Evolutionary conservation across 331 rosid genomes (phyloP).

Genomic region (Pyrus hybrid): DNA sequence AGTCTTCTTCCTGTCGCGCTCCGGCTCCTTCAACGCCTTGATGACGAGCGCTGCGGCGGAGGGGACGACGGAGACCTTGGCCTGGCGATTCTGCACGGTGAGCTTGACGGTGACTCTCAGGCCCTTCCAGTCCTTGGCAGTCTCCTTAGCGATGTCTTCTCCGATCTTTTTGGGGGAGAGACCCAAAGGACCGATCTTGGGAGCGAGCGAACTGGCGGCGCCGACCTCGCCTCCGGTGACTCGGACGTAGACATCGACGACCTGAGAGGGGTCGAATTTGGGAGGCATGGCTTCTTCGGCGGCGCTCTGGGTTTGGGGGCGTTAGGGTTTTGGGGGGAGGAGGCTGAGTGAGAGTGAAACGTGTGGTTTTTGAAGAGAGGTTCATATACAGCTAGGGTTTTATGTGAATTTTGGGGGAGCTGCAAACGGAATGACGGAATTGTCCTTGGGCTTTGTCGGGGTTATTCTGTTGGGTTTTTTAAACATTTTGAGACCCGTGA

Average conservation of each 20-base stretch:
- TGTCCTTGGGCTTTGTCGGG: neutral
- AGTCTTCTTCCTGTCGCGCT: too few relatives aligned
- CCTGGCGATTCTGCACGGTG: too few relatives aligned
- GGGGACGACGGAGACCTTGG: too few relatives aligned
- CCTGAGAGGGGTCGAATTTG: constrained; percentile 63
- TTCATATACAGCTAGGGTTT: constrained; percentile 20
- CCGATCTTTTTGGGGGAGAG: constrained; percentile 80
- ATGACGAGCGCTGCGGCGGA: too few relatives aligned
- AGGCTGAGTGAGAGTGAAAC: neutral
- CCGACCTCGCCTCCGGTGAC: constrained; percentile 91
- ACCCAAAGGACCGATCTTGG: constrained; percentile 66
- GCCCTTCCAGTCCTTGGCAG: constrained; percentile 84
- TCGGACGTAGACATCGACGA: constrained; percentile 65
- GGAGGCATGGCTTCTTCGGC: constrained; percentile 50
- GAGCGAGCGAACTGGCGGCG: constrained; percentile 80
- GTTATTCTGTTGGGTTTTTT: neutral
- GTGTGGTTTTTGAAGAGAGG: neutral
- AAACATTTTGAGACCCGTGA: neutral
- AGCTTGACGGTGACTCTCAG: constrained; percentile 69
- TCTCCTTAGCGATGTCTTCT: constrained; percentile 74
- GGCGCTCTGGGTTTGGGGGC: neutral
- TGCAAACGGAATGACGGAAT: neutral
- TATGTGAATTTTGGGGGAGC: neutral
- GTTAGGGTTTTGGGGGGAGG: neutral
- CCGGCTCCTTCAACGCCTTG: too few relatives aligned